Base-by-base conservation (phyloP, 441 rosid species). In the Populus hybrid region DNA sequence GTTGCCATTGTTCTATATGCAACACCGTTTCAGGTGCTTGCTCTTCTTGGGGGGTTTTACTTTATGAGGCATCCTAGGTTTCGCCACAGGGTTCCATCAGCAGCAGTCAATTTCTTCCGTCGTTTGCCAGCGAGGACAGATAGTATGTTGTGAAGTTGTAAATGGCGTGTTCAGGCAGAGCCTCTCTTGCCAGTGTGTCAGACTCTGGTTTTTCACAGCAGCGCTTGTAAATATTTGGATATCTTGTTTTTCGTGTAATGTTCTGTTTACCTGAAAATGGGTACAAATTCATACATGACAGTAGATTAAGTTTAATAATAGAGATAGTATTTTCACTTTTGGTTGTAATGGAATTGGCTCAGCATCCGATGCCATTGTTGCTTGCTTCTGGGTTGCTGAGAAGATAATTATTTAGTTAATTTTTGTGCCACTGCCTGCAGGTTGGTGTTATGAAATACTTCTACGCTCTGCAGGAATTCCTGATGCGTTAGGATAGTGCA, bases 61-160 rank as follows among this genome's bases (percentile, higher is more conserved):
- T 21, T 76, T n/a, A 93, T 96, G 98, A 91, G 99, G 84, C 98
- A 93, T 86, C 99, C 99, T 6, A 89, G 87, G 83, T 83, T 94
- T 83, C 81, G 99, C 69, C 81, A 85, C 23, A 87, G 80, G 88
- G 83, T 85, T 61, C 99, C 98, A 36, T 86, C 95, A 26, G 84
- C 79, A 28, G 88, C 88, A 0, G 63, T 89, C 26, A 96, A 90
- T 76, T 94, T 96, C 92, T 96, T 91, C 84, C 86, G 92, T 10
- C 85, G 98, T 20, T 87, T 96, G 32, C 97, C 98, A 16, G 91
- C 97, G 1, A 89, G 83, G 82, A 88, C 95, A n/a, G 98, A 96
- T 67, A 89, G 91, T 70, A 88, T 96, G 98, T 10, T 96, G 86
- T 96, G 78, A 87, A 81, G 74, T 28, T 10, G 71, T 57, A 20